A percentile compares a stretch with the other conserved stretches of the same genome.
phyloP scores from a whole-genome alignment of 176 grass and related monocot species.

The Secale cereale region DNA sequence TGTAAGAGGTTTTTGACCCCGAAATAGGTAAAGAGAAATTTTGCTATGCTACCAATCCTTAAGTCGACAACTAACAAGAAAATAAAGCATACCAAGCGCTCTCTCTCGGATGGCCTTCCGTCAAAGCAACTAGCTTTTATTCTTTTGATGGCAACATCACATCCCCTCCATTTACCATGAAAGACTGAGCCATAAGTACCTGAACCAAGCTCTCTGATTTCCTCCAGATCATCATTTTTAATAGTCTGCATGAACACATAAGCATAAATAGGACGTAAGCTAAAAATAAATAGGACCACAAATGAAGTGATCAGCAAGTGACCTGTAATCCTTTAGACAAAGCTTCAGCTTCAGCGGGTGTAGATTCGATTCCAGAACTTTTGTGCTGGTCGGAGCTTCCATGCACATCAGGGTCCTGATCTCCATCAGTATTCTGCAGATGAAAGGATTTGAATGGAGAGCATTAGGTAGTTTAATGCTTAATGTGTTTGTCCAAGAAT shows the following conservation, averaged over 20 bases:
- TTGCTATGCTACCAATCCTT: background rate
- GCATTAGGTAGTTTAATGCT: background rate
- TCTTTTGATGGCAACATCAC: constrained; percentile 97
- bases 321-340: constrained; percentile 85
- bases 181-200: constrained; percentile 93
- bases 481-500: constrained; percentile 20
- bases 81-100: constrained; percentile 62
- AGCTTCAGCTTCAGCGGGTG: constrained; percentile 82
- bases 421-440: constrained; percentile 34
- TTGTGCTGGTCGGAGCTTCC: constrained; percentile 41
- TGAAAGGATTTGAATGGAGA: constrained; percentile 29
- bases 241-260: constrained; percentile 71
- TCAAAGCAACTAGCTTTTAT: constrained; percentile 96
- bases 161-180: constrained; percentile 98
- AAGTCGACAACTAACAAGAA: constrained; percentile 15
- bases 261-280: constrained; percentile 17
- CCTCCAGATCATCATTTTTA: constrained; percentile 95
- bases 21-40: background rate
- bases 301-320: constrained; percentile 8
- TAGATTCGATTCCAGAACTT: constrained; percentile 72
- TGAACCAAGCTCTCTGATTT: constrained; percentile 89
- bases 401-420: constrained; percentile 38
- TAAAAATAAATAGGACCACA: constrained; percentile 24
- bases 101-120: constrained; percentile 92
- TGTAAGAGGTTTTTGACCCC: background rate